phyloP scores from a whole-genome alignment of 164 flowering plant species.

The Aristolochia contorta region DNA sequence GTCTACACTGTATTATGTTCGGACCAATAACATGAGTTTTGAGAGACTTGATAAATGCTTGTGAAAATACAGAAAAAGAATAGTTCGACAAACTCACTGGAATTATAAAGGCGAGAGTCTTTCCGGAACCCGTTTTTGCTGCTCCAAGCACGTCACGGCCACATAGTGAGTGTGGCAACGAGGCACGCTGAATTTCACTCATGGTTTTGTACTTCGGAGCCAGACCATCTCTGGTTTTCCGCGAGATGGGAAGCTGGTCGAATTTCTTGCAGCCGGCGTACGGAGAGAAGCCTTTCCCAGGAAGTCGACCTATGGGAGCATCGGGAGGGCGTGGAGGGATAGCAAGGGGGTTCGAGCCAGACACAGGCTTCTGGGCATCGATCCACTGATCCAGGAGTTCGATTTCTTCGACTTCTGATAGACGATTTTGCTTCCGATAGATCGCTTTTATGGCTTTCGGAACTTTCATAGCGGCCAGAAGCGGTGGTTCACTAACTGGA shows the following conservation, averaged over 20 bases:
- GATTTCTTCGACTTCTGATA: slow-evolving; percentile 51
- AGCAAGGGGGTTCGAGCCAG: slow-evolving; percentile 74
- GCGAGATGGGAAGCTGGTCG: slow-evolving; percentile 61
- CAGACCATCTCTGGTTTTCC: slow-evolving; percentile 55
- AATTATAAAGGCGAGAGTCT: slow-evolving; percentile 79
- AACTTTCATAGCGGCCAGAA: slow-evolving; percentile 1
- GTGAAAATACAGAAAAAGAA: neutral
- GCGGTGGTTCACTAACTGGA: too few relatives aligned
- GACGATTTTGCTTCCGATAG: slow-evolving; percentile 25
- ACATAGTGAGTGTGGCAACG: slow-evolving; percentile 79
- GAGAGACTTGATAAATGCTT: neutral
- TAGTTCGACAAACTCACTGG: slow-evolving; percentile 47
- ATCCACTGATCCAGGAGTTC: slow-evolving; percentile 64
- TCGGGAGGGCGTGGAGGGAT: slow-evolving; percentile 33
- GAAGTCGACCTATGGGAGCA: slow-evolving; percentile 37
- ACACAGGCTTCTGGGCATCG: slow-evolving; percentile 54
- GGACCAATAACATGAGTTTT: neutral
- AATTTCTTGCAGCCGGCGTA: slow-evolving; percentile 61
- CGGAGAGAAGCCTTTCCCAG: slow-evolving; percentile 28
- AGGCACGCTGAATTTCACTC: slow-evolving; percentile 85
- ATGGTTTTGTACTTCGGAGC: slow-evolving; percentile 30
- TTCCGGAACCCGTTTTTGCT: slow-evolving; percentile 95
- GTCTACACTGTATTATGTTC: too few relatives aligned
- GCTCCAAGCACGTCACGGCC: slow-evolving; percentile 94
- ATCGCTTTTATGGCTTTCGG: slow-evolving; percentile 14